phyloP scores from a whole-genome alignment of 805 yeast genomes.

The Metschnikowia reukaufii region DNA sequence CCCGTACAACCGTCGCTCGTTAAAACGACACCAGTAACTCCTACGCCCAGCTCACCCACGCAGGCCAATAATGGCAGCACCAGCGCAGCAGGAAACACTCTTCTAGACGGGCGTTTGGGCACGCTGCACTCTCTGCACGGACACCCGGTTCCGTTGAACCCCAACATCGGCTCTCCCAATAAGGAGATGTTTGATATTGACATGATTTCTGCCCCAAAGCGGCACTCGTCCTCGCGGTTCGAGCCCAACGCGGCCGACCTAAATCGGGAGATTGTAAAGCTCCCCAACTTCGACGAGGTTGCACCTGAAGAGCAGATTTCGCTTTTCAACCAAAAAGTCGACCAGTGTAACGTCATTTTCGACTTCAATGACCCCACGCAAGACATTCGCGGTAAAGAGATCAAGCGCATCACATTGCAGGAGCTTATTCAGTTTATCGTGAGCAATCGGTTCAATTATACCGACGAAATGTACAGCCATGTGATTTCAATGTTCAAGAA shows the following conservation, averaged over 20 bases:
- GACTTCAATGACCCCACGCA: constrained; percentile 92
- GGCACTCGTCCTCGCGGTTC: constrained; percentile 90
- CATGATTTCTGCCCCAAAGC: constrained; percentile 72
- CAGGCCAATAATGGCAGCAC: background rate
- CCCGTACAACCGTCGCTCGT: constrained; percentile 18
- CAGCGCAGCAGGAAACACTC: constrained; percentile 6
- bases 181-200: constrained; percentile 75
- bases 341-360: constrained; percentile 92
- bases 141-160: constrained; percentile 50
- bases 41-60: constrained; percentile 20
- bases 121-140: constrained; percentile 18
- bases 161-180: constrained; percentile 60
- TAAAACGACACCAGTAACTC: constrained; percentile 20
- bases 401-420: constrained; percentile 81
- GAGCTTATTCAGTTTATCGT: constrained; percentile 88
- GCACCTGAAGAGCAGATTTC: constrained; percentile 73
- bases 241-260: constrained; percentile 60
- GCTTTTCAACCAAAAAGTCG: constrained; percentile 81
- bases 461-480: constrained; percentile 86
- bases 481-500: constrained; percentile 87
- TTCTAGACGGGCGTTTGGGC: constrained; percentile 18
- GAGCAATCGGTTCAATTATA: constrained; percentile 76
- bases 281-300: constrained; percentile 88
- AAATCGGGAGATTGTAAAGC: constrained; percentile 55
- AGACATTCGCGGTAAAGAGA: constrained; percentile 89